Conservation (phyloP, 1,284 basidiomycete species). For the Tylopilus sp. region DNA sequence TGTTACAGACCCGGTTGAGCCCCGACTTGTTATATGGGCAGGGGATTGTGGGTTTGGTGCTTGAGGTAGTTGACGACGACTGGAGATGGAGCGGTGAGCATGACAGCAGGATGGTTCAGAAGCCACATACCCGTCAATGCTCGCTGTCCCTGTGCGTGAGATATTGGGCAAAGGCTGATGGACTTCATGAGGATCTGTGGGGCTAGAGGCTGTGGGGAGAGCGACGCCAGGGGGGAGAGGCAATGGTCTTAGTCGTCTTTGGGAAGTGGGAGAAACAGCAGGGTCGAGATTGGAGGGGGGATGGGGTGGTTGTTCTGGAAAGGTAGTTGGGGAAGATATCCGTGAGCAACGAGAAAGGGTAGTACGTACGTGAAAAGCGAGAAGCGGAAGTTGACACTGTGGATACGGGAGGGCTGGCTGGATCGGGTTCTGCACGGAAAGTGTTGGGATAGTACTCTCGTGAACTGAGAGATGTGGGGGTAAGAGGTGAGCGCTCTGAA, state of each 20-base stretch:
- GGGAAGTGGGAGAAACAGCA: conserved; percentile 35
- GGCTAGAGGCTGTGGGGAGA: conserved; percentile 12
- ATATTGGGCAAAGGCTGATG: conserved; percentile 1
- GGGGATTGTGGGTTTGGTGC: conserved; percentile 22
- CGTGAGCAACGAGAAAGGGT: neutral
- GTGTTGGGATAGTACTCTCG: conserved; percentile 20
- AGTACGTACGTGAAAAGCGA: conserved; percentile 25
- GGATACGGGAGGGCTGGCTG: conserved; percentile 8
- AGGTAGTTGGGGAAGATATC: neutral
- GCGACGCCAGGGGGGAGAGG: conserved; percentile 29
- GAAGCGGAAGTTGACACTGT: conserved; percentile 17
- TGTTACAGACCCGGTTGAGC: conserved; percentile 23
- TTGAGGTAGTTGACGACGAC: conserved; percentile 30
- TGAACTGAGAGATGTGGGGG: conserved; percentile 9
- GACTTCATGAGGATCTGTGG: conserved; percentile 22
- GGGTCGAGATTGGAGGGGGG: conserved; percentile 20
- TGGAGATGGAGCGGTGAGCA: conserved; percentile 5
- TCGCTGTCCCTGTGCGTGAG: conserved; percentile 29
- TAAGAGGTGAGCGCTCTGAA: conserved; percentile 24
- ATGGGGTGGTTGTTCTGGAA: conserved; percentile 16
- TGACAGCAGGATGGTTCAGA: neutral
- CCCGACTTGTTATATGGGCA: conserved; percentile 12
- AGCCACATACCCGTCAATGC: conserved; percentile 23
- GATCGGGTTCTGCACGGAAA: conserved; percentile 25
- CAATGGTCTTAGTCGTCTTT: conserved; percentile 32